Percentiles rank a stretch among this genome's conserved stretches.
Evolutionary conservation across 306 rosid genomes (phyloP).

Genomic region (Lotus japonicus): DNA sequence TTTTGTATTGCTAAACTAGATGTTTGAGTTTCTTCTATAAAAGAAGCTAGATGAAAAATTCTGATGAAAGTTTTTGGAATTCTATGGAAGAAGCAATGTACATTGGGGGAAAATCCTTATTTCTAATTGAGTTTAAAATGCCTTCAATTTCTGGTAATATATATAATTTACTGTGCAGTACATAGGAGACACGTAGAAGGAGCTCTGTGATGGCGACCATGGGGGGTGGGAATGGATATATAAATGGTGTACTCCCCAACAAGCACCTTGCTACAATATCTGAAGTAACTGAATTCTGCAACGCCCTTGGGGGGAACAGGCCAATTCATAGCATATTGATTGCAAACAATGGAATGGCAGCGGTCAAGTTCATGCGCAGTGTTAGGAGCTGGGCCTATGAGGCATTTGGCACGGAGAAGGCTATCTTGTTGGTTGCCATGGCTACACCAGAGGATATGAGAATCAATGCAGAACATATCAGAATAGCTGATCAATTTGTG

Average conservation of each 20-base stretch:
- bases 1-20: conserved; percentile 9
- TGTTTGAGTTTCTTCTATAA: conserved; percentile 13
- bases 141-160: conserved; percentile 13
- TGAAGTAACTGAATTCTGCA: conserved; percentile 70
- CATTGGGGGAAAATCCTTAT: background rate
- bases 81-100: background rate
- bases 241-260: conserved; percentile 43
- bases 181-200: conserved; percentile 44
- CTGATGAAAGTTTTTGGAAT: background rate
- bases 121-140: conserved; percentile 1
- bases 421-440: conserved; percentile 96
- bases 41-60: conserved; percentile 12
- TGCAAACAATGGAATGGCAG: conserved; percentile 99
- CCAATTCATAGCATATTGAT: conserved; percentile 95
- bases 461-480: conserved; percentile 99
- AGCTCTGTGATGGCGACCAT: conserved; percentile 36
- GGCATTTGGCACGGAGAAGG: conserved; percentile 92
- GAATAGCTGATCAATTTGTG: conserved; percentile 98
- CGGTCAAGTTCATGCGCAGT: conserved; percentile 95
- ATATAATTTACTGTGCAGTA: conserved; percentile 32
- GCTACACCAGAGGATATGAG: conserved; percentile 99
- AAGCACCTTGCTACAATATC: conserved; percentile 67
- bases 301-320: conserved; percentile 81
- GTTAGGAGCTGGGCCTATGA: conserved; percentile 96
- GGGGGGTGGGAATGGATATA: conserved; percentile 53